Conservation (phyloP, 176 grass and related monocot species). For the Aechmea fasciata region DNA sequence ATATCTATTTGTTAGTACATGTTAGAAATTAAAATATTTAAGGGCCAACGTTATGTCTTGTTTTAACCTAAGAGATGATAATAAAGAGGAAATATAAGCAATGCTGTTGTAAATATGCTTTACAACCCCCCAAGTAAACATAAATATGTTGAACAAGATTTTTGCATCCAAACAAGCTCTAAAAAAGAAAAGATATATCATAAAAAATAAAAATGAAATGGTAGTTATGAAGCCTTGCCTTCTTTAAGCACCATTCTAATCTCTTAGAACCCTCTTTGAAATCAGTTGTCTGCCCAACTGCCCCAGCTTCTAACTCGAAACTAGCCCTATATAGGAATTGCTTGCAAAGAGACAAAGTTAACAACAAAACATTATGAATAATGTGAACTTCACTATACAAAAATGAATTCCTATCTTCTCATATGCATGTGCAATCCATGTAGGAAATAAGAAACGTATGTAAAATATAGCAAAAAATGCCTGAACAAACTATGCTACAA, state of each 20-base stretch:
- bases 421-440: too few species aligned
- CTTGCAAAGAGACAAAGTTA: not conserved
- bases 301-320: conserved; percentile 95
- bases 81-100: too few species aligned
- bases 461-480: too few species aligned
- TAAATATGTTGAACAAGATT: not conserved
- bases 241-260: conserved; percentile 95
- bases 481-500: too few species aligned
- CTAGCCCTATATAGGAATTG: conserved; percentile 53
- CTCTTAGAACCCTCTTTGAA: conserved; percentile 95
- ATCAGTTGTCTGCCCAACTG: conserved; percentile 75
- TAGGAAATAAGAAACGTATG: too few species aligned
- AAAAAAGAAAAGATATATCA: not conserved
- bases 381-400: not conserved
- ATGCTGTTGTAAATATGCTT: too few species aligned
- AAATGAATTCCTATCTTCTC: too few species aligned
- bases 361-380: not conserved
- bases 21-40: not conserved
- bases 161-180: not conserved
- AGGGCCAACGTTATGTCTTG: too few species aligned
- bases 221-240: conserved; percentile 37
- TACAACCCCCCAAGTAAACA: too few species aligned
- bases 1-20: not conserved
- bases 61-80: too few species aligned
- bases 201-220: not conserved